Evolutionary conservation across 2,329 filamentous ascomycete genomes (phyloP), one percentile per base, ranked within the genome.

Genomic region (Lojkania enalia): DNA sequence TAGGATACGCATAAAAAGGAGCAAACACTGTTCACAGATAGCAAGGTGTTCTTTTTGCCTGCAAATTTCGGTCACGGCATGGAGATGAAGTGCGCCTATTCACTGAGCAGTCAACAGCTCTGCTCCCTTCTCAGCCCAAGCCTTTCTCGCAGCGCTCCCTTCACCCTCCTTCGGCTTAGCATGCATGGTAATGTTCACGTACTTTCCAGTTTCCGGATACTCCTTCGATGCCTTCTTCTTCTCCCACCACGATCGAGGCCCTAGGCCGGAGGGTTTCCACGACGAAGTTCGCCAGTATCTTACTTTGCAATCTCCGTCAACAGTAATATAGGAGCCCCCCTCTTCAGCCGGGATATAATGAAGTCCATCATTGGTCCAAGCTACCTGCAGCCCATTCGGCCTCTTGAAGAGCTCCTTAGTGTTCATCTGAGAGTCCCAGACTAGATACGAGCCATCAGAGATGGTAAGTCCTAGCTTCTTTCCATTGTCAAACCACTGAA

Each of bases 341-440:
- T 39, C 46, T 3, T 47, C 41, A 6, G 48, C 30, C 4, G 55
- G 36, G 3, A 56, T 19, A 1, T 45, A 52, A 39, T 61, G 55
- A 18, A 64, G 52, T 1, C 51, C 39, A 5, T 39, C n/a, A 11
- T 29, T 18, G 5, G 54, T 42, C 21, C 43, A 54, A 2, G 35
- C 33, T 20, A 25, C 39, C 3, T 41, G 13, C 7, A 39, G 30
- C 6, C 58, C 56, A 13, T 42, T 44, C 4, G 54, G 41, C n/a
- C 54, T 54, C 35, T 45, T 49, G 25, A 63, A 63, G 5, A 63
- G 29, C 42, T 66, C 60, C 35, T 67, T 65, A 3, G 49, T 29
- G 27, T 65, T 65, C 7, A 37, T 54, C 7, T 54, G 25, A 1
- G 40, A 48, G 19, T 65, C 49, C 40, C 63, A 67, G 2, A 64